Conservation (phyloP, 208 protist genomes). For the Entamoeba moshkovskii region DNA sequence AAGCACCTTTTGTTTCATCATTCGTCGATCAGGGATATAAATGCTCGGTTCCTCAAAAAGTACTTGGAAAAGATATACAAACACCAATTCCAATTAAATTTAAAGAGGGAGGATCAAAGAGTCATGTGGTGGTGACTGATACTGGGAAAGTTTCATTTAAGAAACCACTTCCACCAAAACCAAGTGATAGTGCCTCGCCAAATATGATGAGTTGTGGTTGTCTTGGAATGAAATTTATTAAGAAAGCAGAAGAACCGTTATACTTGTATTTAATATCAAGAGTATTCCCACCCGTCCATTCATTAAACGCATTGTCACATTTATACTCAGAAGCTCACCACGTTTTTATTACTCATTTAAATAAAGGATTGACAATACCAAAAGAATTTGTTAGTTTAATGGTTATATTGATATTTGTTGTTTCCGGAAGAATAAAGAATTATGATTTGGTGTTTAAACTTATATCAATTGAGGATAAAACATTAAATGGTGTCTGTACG, state of each 20-base stretch:
- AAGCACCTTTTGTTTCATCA: neutral
- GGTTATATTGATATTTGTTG: neutral
- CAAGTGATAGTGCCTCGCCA: neutral
- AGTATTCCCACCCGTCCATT: neutral
- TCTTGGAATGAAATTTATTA: slow-evolving; percentile 1
- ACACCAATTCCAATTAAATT: neutral
- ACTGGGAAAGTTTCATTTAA: neutral
- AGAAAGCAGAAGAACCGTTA: neutral
- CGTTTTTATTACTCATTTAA: neutral
- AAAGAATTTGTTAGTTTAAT: neutral
- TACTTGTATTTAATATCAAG: neutral
- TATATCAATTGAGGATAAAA: neutral
- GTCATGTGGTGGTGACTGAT: neutral
- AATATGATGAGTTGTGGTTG: neutral
- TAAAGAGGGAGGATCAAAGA: neutral
- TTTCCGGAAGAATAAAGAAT: neutral
- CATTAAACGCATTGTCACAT: neutral
- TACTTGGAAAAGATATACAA: neutral
- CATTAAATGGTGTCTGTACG: neutral
- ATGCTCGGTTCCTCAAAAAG: neutral
- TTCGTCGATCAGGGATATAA: neutral
- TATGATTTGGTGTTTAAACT: neutral
- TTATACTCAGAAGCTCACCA: neutral
- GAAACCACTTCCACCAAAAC: neutral
- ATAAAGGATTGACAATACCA: neutral